phyloP scores from a whole-genome alignment of 352 stramenopile species.

The Phytophthora hybrid region DNA sequence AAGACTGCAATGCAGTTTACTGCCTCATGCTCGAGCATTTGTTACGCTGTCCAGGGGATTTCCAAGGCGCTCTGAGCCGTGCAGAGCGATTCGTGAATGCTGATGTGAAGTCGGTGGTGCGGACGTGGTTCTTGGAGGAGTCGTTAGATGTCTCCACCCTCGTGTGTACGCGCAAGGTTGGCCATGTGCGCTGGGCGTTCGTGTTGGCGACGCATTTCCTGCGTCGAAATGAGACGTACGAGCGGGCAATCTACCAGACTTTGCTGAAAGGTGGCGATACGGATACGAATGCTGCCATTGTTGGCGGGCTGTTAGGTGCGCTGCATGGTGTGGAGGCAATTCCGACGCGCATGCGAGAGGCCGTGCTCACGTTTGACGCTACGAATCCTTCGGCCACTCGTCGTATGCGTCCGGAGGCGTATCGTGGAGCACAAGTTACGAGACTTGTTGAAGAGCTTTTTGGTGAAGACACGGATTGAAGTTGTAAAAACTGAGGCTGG shows the following conservation, averaged over 20 bases:
- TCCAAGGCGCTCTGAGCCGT: conserved; percentile 41
- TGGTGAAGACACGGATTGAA: neutral
- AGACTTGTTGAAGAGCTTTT: conserved; percentile 40
- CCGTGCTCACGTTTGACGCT: conserved; percentile 56
- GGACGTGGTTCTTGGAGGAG: conserved; percentile 57
- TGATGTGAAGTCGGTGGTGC: conserved; percentile 38
- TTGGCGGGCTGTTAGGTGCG: conserved; percentile 58
- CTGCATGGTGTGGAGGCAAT: conserved; percentile 56
- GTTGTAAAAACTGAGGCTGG: neutral
- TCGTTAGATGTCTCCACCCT: conserved; percentile 48
- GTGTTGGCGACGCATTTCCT: conserved; percentile 59
- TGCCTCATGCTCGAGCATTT: conserved; percentile 60
- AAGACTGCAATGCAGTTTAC: conserved; percentile 72
- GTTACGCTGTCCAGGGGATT: conserved; percentile 47
- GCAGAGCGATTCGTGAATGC: conserved; percentile 47
- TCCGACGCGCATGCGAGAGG: conserved; percentile 49
- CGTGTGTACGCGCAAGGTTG: conserved; percentile 43
- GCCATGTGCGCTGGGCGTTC: conserved; percentile 64
- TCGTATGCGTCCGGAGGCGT: conserved; percentile 40
- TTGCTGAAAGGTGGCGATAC: conserved; percentile 65
- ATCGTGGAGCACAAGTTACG: conserved; percentile 39
- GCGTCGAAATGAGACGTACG: conserved; percentile 47
- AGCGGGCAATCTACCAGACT: conserved; percentile 55
- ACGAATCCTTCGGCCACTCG: conserved; percentile 23
- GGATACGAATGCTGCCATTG: conserved; percentile 70